Evolutionary conservation across 2,329 filamentous ascomycete species (phyloP), one percentile per base, ranked within the genome.

Genomic region (Tolypocladium amazonense): DNA sequence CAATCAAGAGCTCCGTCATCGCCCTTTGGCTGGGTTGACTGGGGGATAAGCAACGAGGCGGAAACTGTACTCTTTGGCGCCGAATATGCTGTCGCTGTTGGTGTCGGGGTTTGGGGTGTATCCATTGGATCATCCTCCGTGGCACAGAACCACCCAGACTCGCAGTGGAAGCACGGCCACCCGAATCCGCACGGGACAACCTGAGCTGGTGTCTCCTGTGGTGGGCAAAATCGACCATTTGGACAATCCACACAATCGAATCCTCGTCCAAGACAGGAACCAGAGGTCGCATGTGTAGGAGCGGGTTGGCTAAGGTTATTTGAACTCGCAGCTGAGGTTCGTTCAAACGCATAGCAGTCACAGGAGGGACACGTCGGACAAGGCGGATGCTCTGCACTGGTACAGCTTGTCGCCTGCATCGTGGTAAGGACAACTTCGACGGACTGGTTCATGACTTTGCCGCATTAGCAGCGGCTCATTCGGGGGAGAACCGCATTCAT

Each of bases 111-210:
- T 8, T 56, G 39, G 11, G 37, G 53, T 52, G 60, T 57, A 1
- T 56, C 38, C 23, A 35, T 30, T 7, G 59, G 59, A 4, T 33
- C 58, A 8, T 57, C 53, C 20, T 56, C 56, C 18, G 64, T 57
- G 45, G 62, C 64, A 45, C 69, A 72, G 52, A 69, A 72, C 60
- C 64, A 71, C 15, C 70, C 70, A 4, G 65, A 65, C 38, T 61
- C 57, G 56, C 70, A 71, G 47, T 72, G 69, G 43, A 68, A 68
- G 30, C 70, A 72, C 27, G 68, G 68, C 70, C 69, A 72, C 7
- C 69, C 70, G 45, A 67, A 60, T 0, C 69, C 70, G 47, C 69
- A 71, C 2, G 68, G 65, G 3, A 65, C 66, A 8, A 56, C 61
- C 39, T 69, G 68, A 30, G 69, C 64, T n/a, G 68, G 69, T 3